A percentile compares a stretch with the other conserved stretches of the same genome.
These are phyloP conservation scores for Ogataea paradorogensis DNA, from an alignment of 805 yeast genomes.

Conservation along the genomic window DNA sequence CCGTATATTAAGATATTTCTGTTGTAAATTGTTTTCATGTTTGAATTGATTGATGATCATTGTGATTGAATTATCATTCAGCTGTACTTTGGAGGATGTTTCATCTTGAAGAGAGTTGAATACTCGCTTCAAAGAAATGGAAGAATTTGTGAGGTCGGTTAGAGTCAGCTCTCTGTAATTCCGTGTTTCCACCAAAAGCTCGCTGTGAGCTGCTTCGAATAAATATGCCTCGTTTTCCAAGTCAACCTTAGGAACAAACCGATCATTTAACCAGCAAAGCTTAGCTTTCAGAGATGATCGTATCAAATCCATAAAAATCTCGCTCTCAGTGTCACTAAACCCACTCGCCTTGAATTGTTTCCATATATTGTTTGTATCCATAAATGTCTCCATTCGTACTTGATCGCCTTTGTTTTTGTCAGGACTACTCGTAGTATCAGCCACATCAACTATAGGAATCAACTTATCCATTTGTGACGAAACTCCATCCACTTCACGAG, in stretches of 20 bases:
- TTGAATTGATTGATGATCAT: constrained; percentile 84
- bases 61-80: constrained; percentile 66
- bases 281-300: constrained; percentile 32
- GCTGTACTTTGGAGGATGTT: constrained; percentile 53
- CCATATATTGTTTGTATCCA: constrained; percentile 65
- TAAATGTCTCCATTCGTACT: constrained; percentile 34
- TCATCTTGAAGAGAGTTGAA: constrained; percentile 75
- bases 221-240: constrained; percentile 84
- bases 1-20: constrained; percentile 61
- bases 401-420: constrained; percentile 14
- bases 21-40: constrained; percentile 75
- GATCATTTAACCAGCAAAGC: constrained; percentile 45
- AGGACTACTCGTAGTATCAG: neutral
- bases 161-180: constrained; percentile 68
- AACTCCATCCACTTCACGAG: constrained; percentile 8
- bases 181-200: constrained; percentile 73
- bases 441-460: constrained; percentile 10
- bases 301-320: constrained; percentile 50
- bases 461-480: constrained; percentile 14
- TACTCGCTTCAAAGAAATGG: constrained; percentile 68
- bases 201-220: constrained; percentile 90
- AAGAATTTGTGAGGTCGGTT: constrained; percentile 61
- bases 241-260: constrained; percentile 57
- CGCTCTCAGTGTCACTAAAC: constrained; percentile 60
- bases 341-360: constrained; percentile 53